A percentile compares a stretch with the other conserved stretches of the same genome.
phyloP scores from a whole-genome alignment of 805 yeast species.

The Metschnikowia chrysomelidarum region DNA sequence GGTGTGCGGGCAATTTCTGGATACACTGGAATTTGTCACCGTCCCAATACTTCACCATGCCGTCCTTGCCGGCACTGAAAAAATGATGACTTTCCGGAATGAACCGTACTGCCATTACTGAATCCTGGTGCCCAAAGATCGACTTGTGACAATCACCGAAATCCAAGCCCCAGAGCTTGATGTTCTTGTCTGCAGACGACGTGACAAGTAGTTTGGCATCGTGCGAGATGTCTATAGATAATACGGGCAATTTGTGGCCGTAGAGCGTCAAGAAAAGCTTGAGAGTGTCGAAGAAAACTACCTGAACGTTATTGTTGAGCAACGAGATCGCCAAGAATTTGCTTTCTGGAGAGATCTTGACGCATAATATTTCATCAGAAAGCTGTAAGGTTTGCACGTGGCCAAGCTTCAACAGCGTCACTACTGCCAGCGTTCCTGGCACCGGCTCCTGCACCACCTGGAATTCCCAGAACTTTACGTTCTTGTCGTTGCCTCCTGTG shows the following conservation, averaged over 20 bases:
- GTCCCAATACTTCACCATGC: conserved; percentile 92
- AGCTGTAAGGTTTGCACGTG: conserved; percentile 84
- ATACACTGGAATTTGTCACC: conserved; percentile 95
- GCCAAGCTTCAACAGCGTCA: conserved; percentile 55
- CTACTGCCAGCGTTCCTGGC: conserved; percentile 59
- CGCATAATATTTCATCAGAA: conserved; percentile 78
- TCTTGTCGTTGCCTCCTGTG: conserved; percentile 93
- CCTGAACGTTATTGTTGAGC: conserved; percentile 93
- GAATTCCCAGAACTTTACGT: conserved; percentile 87
- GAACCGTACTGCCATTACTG: conserved; percentile 85
- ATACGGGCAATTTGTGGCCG: conserved; percentile 95
- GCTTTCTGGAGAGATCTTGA: conserved; percentile 76
- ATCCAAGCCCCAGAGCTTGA: conserved; percentile 97
- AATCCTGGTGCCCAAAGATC: conserved; percentile 94
- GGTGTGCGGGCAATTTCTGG: conserved; percentile 80
- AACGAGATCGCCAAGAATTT: conserved; percentile 79
- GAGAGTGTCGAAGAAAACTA: conserved; percentile 81
- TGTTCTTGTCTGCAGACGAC: conserved; percentile 95
- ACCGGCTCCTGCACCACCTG: conserved; percentile 62
- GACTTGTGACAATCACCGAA: conserved; percentile 99
- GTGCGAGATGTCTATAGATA: conserved; percentile 84
- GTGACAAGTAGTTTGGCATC: conserved; percentile 89
- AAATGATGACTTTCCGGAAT: conserved; percentile 85
- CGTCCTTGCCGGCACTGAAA: conserved; percentile 88
- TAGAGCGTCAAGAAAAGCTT: conserved; percentile 86